These are phyloP conservation scores for Hyparrhenia diplandra DNA, from an alignment of 176 grass and related monocot species.

Conservation along the genomic window DNA sequence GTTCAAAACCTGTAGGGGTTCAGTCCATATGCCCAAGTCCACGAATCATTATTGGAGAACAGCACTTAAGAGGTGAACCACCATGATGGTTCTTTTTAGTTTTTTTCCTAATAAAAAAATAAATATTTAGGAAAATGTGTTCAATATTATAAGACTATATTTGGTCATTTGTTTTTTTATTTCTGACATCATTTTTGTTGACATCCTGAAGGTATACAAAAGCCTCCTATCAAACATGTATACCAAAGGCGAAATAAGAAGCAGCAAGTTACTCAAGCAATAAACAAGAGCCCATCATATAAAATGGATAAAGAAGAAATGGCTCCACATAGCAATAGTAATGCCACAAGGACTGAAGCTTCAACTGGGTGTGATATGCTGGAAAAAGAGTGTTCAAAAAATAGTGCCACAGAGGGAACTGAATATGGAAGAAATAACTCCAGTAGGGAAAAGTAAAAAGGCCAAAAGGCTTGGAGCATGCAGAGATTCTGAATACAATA, in stretches of 20 bases:
- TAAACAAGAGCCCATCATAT: conserved; percentile 2
- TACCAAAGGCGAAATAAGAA: conserved; percentile 19
- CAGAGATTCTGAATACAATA: background rate
- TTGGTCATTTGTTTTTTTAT: background rate
- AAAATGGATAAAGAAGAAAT: conserved; percentile 7
- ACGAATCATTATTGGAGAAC: background rate
- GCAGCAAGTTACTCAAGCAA: background rate
- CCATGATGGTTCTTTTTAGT: background rate
- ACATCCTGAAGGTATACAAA: conserved; percentile 15
- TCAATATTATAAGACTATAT: background rate
- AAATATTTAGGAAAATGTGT: background rate
- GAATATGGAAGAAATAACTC: background rate
- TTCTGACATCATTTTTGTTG: background rate
- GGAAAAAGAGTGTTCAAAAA: background rate
- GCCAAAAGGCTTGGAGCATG: background rate
- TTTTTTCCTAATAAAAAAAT: background rate
- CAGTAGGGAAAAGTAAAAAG: background rate
- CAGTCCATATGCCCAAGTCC: background rate
- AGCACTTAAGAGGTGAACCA: background rate
- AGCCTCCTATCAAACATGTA: conserved; percentile 22
- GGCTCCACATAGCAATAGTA: background rate
- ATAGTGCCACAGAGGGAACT: conserved; percentile 1
- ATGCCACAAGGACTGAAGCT: background rate
- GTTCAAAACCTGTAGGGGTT: background rate
- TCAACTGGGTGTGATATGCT: background rate